Conservation (phyloP, 2,329 filamentous ascomycete genomes). For the Cryphonectria parasitica region DNA sequence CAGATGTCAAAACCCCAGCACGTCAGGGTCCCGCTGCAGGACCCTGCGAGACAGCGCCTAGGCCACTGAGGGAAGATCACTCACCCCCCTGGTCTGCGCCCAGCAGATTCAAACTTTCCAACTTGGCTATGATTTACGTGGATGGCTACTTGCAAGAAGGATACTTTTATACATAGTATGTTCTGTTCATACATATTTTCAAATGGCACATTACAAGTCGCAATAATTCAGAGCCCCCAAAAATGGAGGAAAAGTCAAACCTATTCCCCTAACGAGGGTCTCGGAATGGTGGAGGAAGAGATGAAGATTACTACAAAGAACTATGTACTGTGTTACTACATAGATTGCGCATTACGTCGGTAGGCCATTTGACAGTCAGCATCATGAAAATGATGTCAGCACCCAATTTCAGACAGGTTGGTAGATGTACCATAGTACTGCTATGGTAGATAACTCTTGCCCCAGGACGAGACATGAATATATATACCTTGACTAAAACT, state of each 20-base stretch:
- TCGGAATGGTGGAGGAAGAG: neutral
- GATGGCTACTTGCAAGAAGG: neutral
- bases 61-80: neutral
- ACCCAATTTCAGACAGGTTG: neutral
- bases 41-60: conserved; percentile 9
- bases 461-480: neutral
- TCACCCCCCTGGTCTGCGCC: neutral
- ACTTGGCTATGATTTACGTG: neutral
- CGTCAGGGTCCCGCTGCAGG: neutral
- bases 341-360: too few species aligned
- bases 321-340: too few species aligned
- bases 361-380: too few species aligned
- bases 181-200: neutral
- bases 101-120: neutral
- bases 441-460: neutral
- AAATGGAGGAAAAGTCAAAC: neutral
- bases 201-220: too few species aligned
- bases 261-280: neutral
- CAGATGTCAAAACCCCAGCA: neutral
- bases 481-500: too few species aligned
- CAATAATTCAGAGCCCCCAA: too few species aligned
- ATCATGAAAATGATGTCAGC: neutral
- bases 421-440: too few species aligned
- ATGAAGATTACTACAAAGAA: neutral
- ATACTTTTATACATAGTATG: neutral